These are phyloP conservation scores for Trichomonascaceae sp. DNA, from an alignment of 1,139 yeast genomes.

Conservation along the genomic window DNA sequence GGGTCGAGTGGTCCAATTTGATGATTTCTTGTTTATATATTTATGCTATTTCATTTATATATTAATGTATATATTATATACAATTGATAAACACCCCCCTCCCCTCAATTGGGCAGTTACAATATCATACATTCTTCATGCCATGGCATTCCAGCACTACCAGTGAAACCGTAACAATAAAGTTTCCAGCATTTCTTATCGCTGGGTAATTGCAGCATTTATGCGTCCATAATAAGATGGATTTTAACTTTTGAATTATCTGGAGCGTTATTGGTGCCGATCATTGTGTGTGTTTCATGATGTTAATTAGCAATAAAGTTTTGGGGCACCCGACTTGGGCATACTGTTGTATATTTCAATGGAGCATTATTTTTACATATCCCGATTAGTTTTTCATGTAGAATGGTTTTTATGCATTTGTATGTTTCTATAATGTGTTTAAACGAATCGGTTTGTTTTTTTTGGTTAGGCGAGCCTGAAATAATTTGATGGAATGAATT, in stretches of 20 bases:
- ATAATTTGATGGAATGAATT: not conserved
- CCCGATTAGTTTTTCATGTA: not conserved
- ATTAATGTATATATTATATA: not conserved
- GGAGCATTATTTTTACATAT: not conserved
- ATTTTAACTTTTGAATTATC: not conserved
- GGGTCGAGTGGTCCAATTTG: not conserved
- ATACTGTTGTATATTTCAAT: too few relatives aligned
- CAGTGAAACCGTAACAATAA: not conserved
- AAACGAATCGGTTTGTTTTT: not conserved
- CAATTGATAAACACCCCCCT: too few relatives aligned
- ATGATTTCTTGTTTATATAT: too few relatives aligned
- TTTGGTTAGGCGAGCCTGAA: not conserved
- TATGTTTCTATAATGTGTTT: not conserved
- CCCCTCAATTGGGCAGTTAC: not conserved
- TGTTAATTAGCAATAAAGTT: not conserved
- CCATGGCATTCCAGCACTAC: not conserved
- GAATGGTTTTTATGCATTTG: not conserved
- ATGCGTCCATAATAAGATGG: not conserved
- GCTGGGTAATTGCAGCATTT: not conserved
- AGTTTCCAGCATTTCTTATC: not conserved
- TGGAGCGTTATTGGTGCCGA: not conserved
- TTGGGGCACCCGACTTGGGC: not conserved
- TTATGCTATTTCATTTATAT: too few relatives aligned
- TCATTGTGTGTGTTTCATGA: not conserved
- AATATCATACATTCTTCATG: not conserved